phyloP scores from a whole-genome alignment of 2,329 filamentous ascomycete species.

The Aspergillus glaucus region DNA sequence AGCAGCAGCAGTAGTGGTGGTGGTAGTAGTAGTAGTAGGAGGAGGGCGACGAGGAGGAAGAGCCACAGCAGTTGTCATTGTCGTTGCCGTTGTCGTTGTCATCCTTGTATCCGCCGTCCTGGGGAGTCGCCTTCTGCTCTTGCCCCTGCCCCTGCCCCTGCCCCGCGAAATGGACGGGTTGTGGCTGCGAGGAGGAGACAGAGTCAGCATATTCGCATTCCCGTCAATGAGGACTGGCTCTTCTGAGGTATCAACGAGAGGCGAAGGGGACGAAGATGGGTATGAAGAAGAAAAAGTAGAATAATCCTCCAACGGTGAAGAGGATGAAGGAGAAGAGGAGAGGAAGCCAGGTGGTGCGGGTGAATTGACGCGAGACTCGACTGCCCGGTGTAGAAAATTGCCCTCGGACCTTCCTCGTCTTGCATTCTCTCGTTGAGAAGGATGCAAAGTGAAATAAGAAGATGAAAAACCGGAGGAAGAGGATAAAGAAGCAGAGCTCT shows the following conservation, averaged over 20 bases:
- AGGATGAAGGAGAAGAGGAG: constrained; percentile 2
- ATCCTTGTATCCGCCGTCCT: too few relatives aligned
- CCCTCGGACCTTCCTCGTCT: too few relatives aligned
- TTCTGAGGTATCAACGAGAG: too few relatives aligned
- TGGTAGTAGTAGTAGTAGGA: background rate
- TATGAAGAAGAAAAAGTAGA: background rate
- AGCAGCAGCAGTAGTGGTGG: background rate
- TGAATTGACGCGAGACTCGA: background rate
- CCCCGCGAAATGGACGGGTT: too few relatives aligned
- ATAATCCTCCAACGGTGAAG: background rate
- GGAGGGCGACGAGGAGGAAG: background rate
- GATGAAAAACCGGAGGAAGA: background rate
- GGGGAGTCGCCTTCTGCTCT: too few relatives aligned
- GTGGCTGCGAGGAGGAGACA: background rate
- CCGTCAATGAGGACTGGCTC: too few relatives aligned
- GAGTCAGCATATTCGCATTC: background rate
- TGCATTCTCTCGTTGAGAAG: background rate
- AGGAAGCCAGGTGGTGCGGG: background rate
- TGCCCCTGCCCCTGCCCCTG: too few relatives aligned
- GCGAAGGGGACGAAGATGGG: background rate
- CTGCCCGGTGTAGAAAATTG: too few relatives aligned
- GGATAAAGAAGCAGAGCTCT: background rate
- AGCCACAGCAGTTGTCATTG: background rate
- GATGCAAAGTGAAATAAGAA: background rate
- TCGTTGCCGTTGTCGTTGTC: too few relatives aligned